Base-by-base conservation (phyloP, 108 stramenopile genomes). In the Discostella stelligeroides region DNA sequence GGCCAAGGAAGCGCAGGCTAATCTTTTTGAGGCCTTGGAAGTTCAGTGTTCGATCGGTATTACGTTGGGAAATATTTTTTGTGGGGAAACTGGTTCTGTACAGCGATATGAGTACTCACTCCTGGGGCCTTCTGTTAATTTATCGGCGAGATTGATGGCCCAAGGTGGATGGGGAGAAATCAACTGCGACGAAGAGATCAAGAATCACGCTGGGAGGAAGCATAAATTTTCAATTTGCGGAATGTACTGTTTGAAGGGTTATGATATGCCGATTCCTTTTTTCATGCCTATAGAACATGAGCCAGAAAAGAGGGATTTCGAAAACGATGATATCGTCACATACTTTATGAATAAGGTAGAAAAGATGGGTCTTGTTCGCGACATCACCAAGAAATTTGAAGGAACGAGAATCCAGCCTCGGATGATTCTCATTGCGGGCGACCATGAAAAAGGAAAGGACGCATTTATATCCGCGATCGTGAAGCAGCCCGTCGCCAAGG, bases 141-240 rank as follows among this genome's bases (percentile, higher is more conserved):
- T 82, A n/a, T 60, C 70, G 4, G 81, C 81, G 15, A 78, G 81
- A 24, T 39, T 82, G 34, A 82, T 82, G 81, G 78, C 73, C 18
- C 61, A 73, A 29, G 71, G 63, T 25, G 63, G 50, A 34, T 29
- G 27, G 21, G 68, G 68, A 12, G 30, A 63, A 48, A 70, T 70
- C 20, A 70, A 54, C 30, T 70, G 68, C 30, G 62, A 70, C 27
- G 68, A 70, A 70, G 68, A 63, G 40, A 7, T 67, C 37, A 67
- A 67, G 41, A 56, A 27, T 30, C 53, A 43, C n/a, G 37, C 54
- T 14, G 53, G 54, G 40, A 13, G 4, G 24, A 53, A 38, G 41
- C 66, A 55, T 29, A 27, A 14, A 18, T 67, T 67, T 20, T 25
- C 54, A 4, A 43, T 55, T 23, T 53, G 54, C 5, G 66, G 66